Evolutionary conservation across 2,329 filamentous ascomycete genomes (phyloP), one percentile per base, ranked within the genome.

Genomic region (Trichoderma sp.): DNA sequence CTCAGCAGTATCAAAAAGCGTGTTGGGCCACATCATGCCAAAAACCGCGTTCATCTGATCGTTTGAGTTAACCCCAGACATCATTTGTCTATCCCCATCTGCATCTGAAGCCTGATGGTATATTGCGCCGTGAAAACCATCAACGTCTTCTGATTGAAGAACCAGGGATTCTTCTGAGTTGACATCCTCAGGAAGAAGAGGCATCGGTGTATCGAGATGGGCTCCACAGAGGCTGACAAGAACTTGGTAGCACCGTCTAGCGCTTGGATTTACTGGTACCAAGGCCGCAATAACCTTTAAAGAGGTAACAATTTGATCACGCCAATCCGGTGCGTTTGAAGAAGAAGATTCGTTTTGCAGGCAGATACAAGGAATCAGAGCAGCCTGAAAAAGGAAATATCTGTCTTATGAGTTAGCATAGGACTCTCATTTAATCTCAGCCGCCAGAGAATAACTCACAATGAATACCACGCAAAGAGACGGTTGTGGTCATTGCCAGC

Each of bases 361-460:
- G 70, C 83, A 85, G 12, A 85, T 82, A 59, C 81, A 83, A 1
- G 84, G 85, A 11, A 86, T 85, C 17, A 86, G 76, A 3, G 82
- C 82, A 0, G 84, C 84, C 70, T 86, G 85, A 68, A 86, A 86
- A 6, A 86, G 78, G 71, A 86, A 86, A 73, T 85, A 86, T 50
- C 84, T 81, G 26, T 0, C 55, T 17, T 2, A n/a, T 8, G 2
- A 3, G 36, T 71, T 15, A 71, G 50, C 17, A 11, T 9, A 2
- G 12, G 5, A 13, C 17, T 15, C 17, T 11, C 12, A n/a, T 11
- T 61, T 6, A 26, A 30, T 20, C 20, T 57, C 13, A 15, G 9
- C n/a, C 12, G 20, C 17, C 23, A 13, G 36, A 28, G 26, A 12
- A 39, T 17, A 36, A 75, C 76, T 73, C 75, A 81, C 78, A 81